Evolutionary conservation across 192 early-diverging fungal species (phyloP).

Genomic region (Borealophlyctis nickersoniae): DNA sequence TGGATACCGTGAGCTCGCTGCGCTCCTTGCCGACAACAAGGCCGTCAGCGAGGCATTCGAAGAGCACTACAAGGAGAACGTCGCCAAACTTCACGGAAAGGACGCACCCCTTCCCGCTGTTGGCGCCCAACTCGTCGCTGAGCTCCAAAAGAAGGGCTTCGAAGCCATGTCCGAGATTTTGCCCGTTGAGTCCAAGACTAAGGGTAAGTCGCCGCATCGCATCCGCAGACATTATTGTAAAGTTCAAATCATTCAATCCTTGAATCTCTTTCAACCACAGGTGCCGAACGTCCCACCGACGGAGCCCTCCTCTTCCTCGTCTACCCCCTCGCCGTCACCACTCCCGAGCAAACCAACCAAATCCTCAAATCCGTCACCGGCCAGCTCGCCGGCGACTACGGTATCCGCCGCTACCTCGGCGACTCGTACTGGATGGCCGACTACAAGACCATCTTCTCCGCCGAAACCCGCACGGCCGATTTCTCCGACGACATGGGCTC

Average conservation of each 20-base stretch:
- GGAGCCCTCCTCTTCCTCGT: constrained; percentile 35
- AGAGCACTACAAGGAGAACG: constrained; percentile 1
- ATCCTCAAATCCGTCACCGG: constrained; percentile 23
- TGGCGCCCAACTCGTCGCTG: constrained; percentile 9
- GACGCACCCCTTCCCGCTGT: not conserved
- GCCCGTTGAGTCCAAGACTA: constrained; percentile 30
- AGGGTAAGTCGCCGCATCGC: too few relatives aligned
- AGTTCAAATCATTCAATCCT: too few relatives aligned
- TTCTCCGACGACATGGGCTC: constrained; percentile 34
- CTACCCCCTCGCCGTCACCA: constrained; percentile 29
- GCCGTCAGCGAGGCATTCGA: constrained; percentile 13
- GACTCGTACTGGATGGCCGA: constrained; percentile 44
- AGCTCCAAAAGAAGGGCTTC: constrained; percentile 8
- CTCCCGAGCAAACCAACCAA: constrained; percentile 9
- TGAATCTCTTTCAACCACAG: too few relatives aligned
- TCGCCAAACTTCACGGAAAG: not conserved
- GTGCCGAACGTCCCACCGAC: constrained; percentile 25
- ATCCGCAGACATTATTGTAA: too few relatives aligned
- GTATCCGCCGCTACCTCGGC: constrained; percentile 31
- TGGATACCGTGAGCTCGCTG: constrained; percentile 27
- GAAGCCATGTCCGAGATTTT: constrained; percentile 18
- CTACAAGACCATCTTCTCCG: constrained; percentile 33
- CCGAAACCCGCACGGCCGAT: constrained; percentile 33
- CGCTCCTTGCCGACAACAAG: constrained; percentile 16
- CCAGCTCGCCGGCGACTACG: constrained; percentile 31